Conservation (phyloP, 768 basidiomycete genomes). For the Boletus reticuloceps region DNA sequence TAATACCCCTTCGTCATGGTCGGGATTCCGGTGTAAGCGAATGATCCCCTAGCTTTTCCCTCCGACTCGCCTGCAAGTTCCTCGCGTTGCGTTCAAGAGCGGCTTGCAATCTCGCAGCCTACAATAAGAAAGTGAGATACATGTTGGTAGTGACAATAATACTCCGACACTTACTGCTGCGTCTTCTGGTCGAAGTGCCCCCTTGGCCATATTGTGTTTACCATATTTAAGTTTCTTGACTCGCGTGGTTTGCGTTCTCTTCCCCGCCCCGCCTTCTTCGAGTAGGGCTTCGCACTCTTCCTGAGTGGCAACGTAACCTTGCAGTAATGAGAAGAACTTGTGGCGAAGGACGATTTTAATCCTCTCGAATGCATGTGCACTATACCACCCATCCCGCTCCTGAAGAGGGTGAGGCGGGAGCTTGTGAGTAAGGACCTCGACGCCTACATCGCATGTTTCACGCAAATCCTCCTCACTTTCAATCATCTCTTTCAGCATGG, state of each 20-base stretch:
- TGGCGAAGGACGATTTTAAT: slow-evolving; percentile 84
- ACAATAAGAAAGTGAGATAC: neutral
- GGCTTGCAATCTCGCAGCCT: slow-evolving; percentile 72
- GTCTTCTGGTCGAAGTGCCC: slow-evolving; percentile 77
- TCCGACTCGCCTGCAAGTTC: slow-evolving; percentile 28
- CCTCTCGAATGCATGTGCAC: slow-evolving; percentile 67
- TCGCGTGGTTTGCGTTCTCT: slow-evolving; percentile 38
- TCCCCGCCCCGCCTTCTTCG: slow-evolving; percentile 28
- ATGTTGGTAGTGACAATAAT: neutral
- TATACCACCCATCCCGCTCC: slow-evolving; percentile 92
- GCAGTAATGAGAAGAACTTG: slow-evolving; percentile 78
- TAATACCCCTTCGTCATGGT: neutral
- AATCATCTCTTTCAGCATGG: slow-evolving; percentile 80
- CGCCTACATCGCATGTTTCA: slow-evolving; percentile 71
- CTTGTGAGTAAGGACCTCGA: neutral
- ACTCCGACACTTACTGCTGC: slow-evolving; percentile 57
- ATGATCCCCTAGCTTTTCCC: slow-evolving; percentile 21
- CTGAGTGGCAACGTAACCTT: slow-evolving; percentile 68
- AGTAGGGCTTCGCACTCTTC: slow-evolving; percentile 72
- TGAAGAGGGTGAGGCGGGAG: slow-evolving; percentile 23
- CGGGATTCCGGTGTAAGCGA: slow-evolving; percentile 21
- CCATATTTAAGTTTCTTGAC: slow-evolving; percentile 58
- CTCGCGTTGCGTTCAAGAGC: slow-evolving; percentile 48
- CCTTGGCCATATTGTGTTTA: slow-evolving; percentile 89
- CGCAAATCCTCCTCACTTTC: slow-evolving; percentile 66